These are phyloP conservation scores for Brettanomyces nanus DNA, from an alignment of 805 yeast species.

Conservation along the genomic window DNA sequence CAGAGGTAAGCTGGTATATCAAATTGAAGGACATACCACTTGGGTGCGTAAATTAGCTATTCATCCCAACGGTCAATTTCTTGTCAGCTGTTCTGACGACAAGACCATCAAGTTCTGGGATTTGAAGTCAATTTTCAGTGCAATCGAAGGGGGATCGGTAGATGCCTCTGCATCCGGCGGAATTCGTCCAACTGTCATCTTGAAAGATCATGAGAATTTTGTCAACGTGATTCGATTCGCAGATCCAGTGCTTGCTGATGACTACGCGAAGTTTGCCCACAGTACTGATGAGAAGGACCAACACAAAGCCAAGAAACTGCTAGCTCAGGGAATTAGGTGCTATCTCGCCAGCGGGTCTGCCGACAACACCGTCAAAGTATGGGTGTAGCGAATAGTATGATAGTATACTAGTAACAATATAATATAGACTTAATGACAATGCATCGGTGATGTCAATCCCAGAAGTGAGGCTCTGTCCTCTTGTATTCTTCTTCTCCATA, in stretches of 20 bases:
- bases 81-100: constrained; percentile 75
- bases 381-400: constrained; percentile 35
- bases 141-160: constrained; percentile 2
- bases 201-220: constrained; percentile 68
- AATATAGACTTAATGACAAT: neutral
- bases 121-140: constrained; percentile 24
- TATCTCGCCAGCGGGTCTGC: constrained; percentile 57
- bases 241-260: constrained; percentile 26
- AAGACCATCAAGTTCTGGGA: constrained; percentile 75
- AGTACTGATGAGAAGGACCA: constrained; percentile 18
- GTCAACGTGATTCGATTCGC: constrained; percentile 57
- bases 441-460: neutral
- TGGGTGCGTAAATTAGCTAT: constrained; percentile 71
- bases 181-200: constrained; percentile 20
- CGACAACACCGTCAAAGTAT: constrained; percentile 46
- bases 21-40: constrained; percentile 68
- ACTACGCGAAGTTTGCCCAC: constrained; percentile 6
- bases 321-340: constrained; percentile 49
- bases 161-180: constrained; percentile 17
- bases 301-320: constrained; percentile 20
- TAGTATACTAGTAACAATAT: neutral
- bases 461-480: neutral
- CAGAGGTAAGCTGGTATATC: constrained; percentile 49
- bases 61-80: constrained; percentile 69
- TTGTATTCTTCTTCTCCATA: neutral